Evolutionary conservation across 768 basidiomycete species (phyloP).

Genomic region (Floccularia luteovirens): DNA sequence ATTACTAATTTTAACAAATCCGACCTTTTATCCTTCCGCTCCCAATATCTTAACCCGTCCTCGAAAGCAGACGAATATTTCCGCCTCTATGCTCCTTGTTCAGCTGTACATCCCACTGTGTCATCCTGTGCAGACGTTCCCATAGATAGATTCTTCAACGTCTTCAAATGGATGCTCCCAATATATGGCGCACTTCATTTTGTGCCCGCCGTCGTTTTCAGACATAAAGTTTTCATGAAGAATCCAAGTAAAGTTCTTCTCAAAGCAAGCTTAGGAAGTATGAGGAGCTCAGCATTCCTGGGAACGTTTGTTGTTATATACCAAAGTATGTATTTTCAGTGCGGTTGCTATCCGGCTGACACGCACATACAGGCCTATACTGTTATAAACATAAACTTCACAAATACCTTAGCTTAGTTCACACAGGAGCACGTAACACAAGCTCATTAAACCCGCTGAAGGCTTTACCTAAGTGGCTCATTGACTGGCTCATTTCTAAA

Average conservation of each 20-base stretch:
- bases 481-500: slow-evolving; percentile 57
- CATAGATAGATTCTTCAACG: slow-evolving; percentile 67
- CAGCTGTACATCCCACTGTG: slow-evolving; percentile 68
- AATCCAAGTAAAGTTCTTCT: slow-evolving; percentile 63
- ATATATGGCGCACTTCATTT: slow-evolving; percentile 89
- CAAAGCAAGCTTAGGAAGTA: slow-evolving; percentile 61
- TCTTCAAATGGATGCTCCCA: slow-evolving; percentile 79
- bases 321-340: slow-evolving; percentile 57
- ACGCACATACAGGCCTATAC: slow-evolving; percentile 42
- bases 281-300: slow-evolving; percentile 82
- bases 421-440: slow-evolving; percentile 11
- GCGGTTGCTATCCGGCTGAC: too few species aligned
- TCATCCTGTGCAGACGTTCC: slow-evolving; percentile 55
- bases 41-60: slow-evolving; percentile 21
- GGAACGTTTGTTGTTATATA: slow-evolving; percentile 77
- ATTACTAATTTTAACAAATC: slow-evolving; percentile 44
- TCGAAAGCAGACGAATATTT: slow-evolving; percentile 22
- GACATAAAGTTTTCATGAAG: slow-evolving; percentile 53
- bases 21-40: slow-evolving; percentile 36
- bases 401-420: slow-evolving; percentile 30
- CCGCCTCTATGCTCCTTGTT: slow-evolving; percentile 56
- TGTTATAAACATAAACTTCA: slow-evolving; percentile 64
- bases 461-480: slow-evolving; percentile 34
- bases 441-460: slow-evolving; percentile 20
- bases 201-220: slow-evolving; percentile 81